Base-by-base conservation (phyloP, 163 green algal species). In the Volvox carteri region DNA sequence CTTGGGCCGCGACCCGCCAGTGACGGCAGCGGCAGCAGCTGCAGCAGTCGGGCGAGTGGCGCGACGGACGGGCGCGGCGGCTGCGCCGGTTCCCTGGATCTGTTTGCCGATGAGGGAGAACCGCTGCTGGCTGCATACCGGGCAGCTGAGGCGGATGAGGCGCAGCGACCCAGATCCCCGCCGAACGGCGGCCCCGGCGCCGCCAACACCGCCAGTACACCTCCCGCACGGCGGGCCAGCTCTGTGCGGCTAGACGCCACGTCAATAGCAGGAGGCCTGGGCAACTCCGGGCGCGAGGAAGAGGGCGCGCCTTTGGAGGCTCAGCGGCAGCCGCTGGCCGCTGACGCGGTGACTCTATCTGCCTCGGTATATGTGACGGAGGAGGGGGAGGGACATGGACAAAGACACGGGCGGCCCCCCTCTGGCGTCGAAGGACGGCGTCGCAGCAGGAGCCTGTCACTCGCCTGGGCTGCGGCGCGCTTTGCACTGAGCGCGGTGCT, bases 401-500 rank as follows among this genome's bases (percentile, higher is more conserved):
- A 14, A 11, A 30, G 41, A 21, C 70, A 14, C 67, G 9, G 67
- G n/a, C n/a, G n/a, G n/a, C n/a, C n/a, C n/a, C n/a, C n/a, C n/a
- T n/a, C n/a, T n/a, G n/a, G n/a, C n/a, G n/a, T n/a, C n/a, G n/a
- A n/a, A n/a, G n/a, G n/a, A 33, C 33, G 70, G 39, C 58, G 56
- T 21, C 54, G 9, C 21, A 28, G 23, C 39, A 6, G 56, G 23
- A 54, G 54, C 56, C 35, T 60, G 28, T 39, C 54, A 14, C 11
- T 76, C 8, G 78, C 60, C 25, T 86, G 58, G 78, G 39, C 78
- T 19, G 58, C 62, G 16, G 78, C 78, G 2, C 78, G 78, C 4
- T 46, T 86, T 3, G 78, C 60, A 14, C 60, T 86, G 8, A 62
- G 58, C n/a, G 58, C 62, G 41, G 42, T 86, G 41, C 60, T 86